These are phyloP conservation scores for Fusarium hostae DNA, from an alignment of 2,329 filamentous ascomycete species.

Conservation along the genomic window DNA sequence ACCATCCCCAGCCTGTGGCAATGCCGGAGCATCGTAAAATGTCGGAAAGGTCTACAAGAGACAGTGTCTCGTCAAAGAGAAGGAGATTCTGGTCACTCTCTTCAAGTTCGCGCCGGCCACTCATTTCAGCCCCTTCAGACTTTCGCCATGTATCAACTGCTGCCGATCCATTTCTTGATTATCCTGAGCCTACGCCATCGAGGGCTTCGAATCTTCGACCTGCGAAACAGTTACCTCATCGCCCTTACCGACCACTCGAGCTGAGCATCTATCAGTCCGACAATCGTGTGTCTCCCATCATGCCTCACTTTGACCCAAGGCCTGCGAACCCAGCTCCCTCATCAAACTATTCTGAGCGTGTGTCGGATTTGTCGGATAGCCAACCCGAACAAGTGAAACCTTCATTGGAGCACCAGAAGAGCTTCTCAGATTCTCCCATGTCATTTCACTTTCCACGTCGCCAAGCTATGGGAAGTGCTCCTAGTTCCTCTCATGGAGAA, in stretches of 20 bases:
- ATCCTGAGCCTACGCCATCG: constrained; percentile 35
- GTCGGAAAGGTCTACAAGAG: constrained; percentile 48
- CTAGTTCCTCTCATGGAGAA: constrained; percentile 40
- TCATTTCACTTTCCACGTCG: constrained; percentile 67
- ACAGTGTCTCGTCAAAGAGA: constrained; percentile 58
- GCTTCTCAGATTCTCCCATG: constrained; percentile 57
- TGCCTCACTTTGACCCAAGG: constrained; percentile 61
- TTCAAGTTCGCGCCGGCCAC: constrained; percentile 59
- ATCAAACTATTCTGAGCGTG: constrained; percentile 52
- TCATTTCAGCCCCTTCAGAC: constrained; percentile 68
- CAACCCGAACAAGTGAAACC: constrained; percentile 46
- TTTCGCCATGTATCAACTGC: constrained; percentile 68
- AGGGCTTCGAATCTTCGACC: constrained; percentile 39
- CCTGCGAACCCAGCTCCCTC: constrained; percentile 46
- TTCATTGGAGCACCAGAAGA: constrained; percentile 53
- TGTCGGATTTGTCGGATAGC: constrained; percentile 42
- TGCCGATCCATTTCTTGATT: constrained; percentile 53
- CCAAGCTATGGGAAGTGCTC: constrained; percentile 45
- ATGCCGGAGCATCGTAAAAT: constrained; percentile 35
- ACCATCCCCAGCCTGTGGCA: constrained; percentile 45
- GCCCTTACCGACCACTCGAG: constrained; percentile 65
- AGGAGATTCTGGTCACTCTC: constrained; percentile 59
- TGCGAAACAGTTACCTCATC: constrained; percentile 40
- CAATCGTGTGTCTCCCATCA: constrained; percentile 63
- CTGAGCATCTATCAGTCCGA: constrained; percentile 61